phyloP scores from a whole-genome alignment of 1,284 basidiomycete species.

The Rhodotorula sp. region DNA sequence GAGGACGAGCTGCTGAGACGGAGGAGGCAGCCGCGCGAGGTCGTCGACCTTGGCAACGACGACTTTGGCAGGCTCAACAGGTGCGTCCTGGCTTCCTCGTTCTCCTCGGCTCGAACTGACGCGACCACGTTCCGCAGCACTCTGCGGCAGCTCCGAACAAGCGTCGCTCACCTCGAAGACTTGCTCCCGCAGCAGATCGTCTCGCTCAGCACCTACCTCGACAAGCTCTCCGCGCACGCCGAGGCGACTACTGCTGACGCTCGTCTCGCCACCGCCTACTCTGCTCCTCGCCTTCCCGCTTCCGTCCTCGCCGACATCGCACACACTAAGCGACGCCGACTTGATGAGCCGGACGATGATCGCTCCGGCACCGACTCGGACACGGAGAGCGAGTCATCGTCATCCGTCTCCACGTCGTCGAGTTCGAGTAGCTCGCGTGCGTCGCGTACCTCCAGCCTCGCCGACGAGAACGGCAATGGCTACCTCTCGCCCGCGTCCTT shows the following conservation, averaged over 20 bases:
- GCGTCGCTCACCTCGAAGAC: conserved; percentile 9
- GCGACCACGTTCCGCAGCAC: not conserved
- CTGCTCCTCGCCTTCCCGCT: conserved; percentile 12
- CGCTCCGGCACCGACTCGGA: not conserved
- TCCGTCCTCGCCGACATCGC: conserved; percentile 19
- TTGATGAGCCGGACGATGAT: not conserved
- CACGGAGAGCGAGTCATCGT: not conserved
- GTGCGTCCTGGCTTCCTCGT: not conserved
- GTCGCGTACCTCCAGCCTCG: not conserved
- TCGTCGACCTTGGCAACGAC: conserved; percentile 31
- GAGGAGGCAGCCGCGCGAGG: conserved; percentile 9
- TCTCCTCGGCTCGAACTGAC: not conserved
- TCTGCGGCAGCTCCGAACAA: conserved; percentile 8
- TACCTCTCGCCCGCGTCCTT: not conserved
- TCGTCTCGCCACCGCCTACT: not conserved
- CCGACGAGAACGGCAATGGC: too few relatives aligned
- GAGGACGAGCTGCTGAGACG: conserved; percentile 13
- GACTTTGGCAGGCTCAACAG: conserved; percentile 29
- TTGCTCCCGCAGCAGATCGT: not conserved
- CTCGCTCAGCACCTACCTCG: not conserved
- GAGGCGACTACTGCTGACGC: not conserved
- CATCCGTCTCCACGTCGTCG: not conserved
- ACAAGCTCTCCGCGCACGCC: not conserved
- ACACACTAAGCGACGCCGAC: not conserved
- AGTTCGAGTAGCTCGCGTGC: not conserved